phyloP scores from a whole-genome alignment of 1,284 basidiomycete species.

The Phylloboletellus chloephorus region DNA sequence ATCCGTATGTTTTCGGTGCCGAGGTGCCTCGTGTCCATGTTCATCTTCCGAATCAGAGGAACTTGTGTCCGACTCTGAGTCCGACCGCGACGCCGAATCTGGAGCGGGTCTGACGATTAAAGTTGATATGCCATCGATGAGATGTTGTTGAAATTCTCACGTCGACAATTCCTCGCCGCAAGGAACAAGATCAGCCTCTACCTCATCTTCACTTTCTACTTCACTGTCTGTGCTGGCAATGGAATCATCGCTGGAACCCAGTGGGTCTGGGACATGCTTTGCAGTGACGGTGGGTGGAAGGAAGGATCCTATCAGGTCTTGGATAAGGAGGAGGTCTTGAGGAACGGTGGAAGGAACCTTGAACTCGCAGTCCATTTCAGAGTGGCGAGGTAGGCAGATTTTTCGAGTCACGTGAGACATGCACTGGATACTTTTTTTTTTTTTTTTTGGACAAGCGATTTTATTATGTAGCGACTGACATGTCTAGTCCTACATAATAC shows the following conservation, averaged over 20 bases:
- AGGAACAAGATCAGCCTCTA: constrained; percentile 52
- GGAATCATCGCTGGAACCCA: constrained; percentile 34
- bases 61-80: constrained; percentile 38
- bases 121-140: constrained; percentile 17
- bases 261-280: constrained; percentile 5
- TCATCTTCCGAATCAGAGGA: constrained; percentile 29
- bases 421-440: not conserved
- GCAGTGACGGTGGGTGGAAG: constrained; percentile 11
- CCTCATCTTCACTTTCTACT: constrained; percentile 60
- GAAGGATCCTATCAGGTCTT: constrained; percentile 49
- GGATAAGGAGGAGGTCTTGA: constrained; percentile 70
- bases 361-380: constrained; percentile 39
- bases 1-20: constrained; percentile 8
- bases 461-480: no score
- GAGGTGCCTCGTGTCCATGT: constrained; percentile 13
- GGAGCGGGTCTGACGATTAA: constrained; percentile 23
- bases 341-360: constrained; percentile 55
- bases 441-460: no score
- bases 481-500: no score
- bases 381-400: not conserved
- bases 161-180: constrained; percentile 34
- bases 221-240: constrained; percentile 50
- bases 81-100: constrained; percentile 41
- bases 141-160: constrained; percentile 13
- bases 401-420: constrained; percentile 20